Percentiles rank a stretch among this genome's conserved stretches.
These are phyloP conservation scores for Dillenia turbinata DNA, from an alignment of 164 flowering plant genomes.

Conservation along the genomic window DNA sequence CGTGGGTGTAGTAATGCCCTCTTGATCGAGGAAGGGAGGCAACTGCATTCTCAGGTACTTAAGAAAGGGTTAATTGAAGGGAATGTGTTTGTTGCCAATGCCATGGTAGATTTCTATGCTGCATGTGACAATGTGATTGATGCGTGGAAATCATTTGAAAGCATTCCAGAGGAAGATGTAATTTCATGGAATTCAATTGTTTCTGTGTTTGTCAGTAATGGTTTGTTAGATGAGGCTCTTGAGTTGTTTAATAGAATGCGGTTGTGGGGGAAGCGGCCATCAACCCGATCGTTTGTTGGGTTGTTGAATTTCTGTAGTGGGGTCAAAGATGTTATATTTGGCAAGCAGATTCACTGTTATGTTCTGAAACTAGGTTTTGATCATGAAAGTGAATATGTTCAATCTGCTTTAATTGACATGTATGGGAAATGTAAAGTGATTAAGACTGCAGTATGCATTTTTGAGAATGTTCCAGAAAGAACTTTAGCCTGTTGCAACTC, in stretches of 20 bases:
- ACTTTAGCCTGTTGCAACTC: constrained; percentile 59
- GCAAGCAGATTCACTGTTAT: constrained; percentile 54
- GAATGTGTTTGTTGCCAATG: constrained; percentile 58
- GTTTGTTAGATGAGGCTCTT: constrained; percentile 36
- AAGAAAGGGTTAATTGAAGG: constrained; percentile 45
- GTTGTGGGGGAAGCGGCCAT: constrained; percentile 58
- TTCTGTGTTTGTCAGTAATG: constrained; percentile 40
- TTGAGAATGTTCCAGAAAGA: constrained; percentile 29
- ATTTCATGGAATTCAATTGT: constrained; percentile 80
- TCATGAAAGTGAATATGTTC: constrained; percentile 35
- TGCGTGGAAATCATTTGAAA: constrained; percentile 41
- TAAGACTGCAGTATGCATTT: constrained; percentile 38
- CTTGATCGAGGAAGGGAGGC: constrained; percentile 45
- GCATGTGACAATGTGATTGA: constrained; percentile 43
- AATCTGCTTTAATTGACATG: constrained; percentile 71
- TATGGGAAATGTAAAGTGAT: constrained; percentile 69
- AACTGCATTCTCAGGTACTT: constrained; percentile 50
- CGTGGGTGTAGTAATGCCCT: constrained; percentile 39
- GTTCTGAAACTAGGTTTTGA: constrained; percentile 53
- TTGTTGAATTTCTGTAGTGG: constrained; percentile 46
- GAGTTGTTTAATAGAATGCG: constrained; percentile 46
- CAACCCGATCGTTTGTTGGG: constrained; percentile 50
- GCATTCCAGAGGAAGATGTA: constrained; percentile 42
- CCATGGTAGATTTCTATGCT: constrained; percentile 70
- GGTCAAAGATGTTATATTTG: constrained; percentile 30